Percentiles rank a stretch among this genome's conserved stretches.
Conservation (phyloP, 805 yeast genomes). For the Komagataella phaffii region DNA sequence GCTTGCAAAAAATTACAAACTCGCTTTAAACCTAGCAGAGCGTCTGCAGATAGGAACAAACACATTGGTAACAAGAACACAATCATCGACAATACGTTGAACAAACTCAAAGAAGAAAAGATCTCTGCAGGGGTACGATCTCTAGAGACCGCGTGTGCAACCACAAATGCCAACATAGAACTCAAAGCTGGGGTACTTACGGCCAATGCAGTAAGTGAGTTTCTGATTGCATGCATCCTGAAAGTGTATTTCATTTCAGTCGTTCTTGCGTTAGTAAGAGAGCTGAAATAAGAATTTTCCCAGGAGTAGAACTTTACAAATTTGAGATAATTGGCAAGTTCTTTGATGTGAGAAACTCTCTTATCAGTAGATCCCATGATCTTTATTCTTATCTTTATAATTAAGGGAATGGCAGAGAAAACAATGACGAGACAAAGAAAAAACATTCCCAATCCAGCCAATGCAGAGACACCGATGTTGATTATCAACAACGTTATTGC, state of each 20-base stretch:
- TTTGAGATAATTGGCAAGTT: constrained; percentile 65
- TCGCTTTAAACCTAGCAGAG: constrained; percentile 45
- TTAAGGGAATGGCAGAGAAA: constrained; percentile 30
- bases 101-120: constrained; percentile 58
- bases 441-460: constrained; percentile 54
- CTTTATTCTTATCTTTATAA: constrained; percentile 41
- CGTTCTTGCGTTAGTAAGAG: constrained; percentile 40
- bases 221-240: constrained; percentile 52
- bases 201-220: constrained; percentile 48
- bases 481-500: constrained; percentile 50
- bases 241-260: constrained; percentile 51
- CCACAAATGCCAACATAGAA: constrained; percentile 45
- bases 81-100: constrained; percentile 46
- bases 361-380: constrained; percentile 59
- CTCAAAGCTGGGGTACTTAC: constrained; percentile 57
- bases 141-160: constrained; percentile 15
- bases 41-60: constrained; percentile 52
- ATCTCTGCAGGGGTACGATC: constrained; percentile 18
- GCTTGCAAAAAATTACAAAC: constrained; percentile 35
- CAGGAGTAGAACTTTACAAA: constrained; percentile 82
- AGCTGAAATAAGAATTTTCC: constrained; percentile 66
- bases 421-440: constrained; percentile 35
- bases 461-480: constrained; percentile 59
- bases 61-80: constrained; percentile 62
- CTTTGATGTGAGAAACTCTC: constrained; percentile 67